Evolutionary conservation across 2,329 filamentous ascomycete species (phyloP).

Genomic region (Cryphonectria japonica): DNA sequence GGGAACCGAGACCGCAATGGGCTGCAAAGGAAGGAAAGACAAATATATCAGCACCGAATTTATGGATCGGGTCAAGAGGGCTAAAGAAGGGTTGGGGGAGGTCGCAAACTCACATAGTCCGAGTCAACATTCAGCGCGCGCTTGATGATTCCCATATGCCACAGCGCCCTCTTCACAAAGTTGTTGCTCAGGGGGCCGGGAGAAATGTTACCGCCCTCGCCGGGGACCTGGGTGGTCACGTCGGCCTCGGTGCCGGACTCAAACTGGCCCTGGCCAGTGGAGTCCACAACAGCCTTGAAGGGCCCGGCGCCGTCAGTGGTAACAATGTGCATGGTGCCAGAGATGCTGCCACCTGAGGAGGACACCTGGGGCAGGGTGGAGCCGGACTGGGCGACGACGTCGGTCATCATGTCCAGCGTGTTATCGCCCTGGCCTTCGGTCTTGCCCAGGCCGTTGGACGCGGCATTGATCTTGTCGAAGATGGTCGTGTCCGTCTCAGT

Average conservation of each 20-base stretch:
- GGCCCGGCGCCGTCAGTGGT: slow-evolving; percentile 35
- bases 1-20: slow-evolving; percentile 30
- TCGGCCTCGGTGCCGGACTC: slow-evolving; percentile 27
- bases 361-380: slow-evolving; percentile 35
- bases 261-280: slow-evolving; percentile 29
- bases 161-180: slow-evolving; percentile 22
- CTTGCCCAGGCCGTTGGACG: slow-evolving; percentile 45
- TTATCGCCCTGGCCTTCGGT: slow-evolving; percentile 44
- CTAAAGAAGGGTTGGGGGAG: neutral
- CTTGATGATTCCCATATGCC: slow-evolving; percentile 25
- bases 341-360: slow-evolving; percentile 28
- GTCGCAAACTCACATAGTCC: slow-evolving; percentile 26
- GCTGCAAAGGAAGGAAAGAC: neutral
- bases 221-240: slow-evolving; percentile 29
- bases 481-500: slow-evolving; percentile 51
- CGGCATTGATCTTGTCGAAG: slow-evolving; percentile 41
- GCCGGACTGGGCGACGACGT: slow-evolving; percentile 34
- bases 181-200: slow-evolving; percentile 22
- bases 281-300: slow-evolving; percentile 29
- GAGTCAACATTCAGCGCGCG: slow-evolving; percentile 30
- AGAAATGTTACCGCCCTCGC: slow-evolving; percentile 27
- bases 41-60: neutral
- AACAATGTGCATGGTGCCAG: slow-evolving; percentile 34
- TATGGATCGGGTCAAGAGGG: neutral
- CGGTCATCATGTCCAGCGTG: slow-evolving; percentile 38